Percentiles rank a stretch among this genome's conserved stretches.
Conservation (phyloP, 805 yeast species). For the Wickerhamiella kazuoi region DNA sequence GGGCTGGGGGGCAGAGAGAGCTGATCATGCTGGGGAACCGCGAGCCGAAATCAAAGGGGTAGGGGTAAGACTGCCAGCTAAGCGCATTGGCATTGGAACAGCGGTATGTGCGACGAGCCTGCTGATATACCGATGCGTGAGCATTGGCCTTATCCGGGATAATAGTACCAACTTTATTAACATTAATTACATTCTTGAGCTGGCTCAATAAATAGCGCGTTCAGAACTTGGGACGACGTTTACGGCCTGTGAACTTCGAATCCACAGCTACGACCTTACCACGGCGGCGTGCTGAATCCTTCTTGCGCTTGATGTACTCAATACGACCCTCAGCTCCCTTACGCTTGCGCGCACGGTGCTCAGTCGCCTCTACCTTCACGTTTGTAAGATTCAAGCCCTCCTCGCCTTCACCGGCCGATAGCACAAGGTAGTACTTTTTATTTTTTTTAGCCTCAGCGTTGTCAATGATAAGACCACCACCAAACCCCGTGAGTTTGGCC, state of each 20-base stretch:
- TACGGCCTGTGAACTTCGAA: slow-evolving; percentile 81
- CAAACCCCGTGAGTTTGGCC: slow-evolving; percentile 89
- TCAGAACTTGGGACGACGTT: slow-evolving; percentile 48
- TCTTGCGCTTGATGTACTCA: slow-evolving; percentile 75
- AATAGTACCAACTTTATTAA: no score
- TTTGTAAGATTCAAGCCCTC: slow-evolving; percentile 61
- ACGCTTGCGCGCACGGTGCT: slow-evolving; percentile 23
- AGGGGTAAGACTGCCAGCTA: no score
- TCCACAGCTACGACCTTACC: slow-evolving; percentile 80
- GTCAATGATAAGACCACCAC: slow-evolving; percentile 88
- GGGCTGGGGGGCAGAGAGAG: no score
- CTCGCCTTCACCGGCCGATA: slow-evolving; percentile 72
- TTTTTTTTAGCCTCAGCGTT: slow-evolving; percentile 85
- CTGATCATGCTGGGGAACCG: no score
- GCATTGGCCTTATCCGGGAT: no score
- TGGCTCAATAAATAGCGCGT: slow-evolving; percentile 5
- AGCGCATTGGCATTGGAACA: no score
- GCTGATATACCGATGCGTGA: no score
- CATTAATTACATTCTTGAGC: no score
- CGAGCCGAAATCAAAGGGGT: no score
- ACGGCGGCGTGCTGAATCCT: slow-evolving; percentile 78
- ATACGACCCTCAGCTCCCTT: slow-evolving; percentile 55
- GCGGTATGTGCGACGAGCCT: no score
- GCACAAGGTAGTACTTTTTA: slow-evolving; percentile 75
- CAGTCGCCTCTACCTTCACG: slow-evolving; percentile 49